phyloP scores from a whole-genome alignment of 139 green algal genomes.

The Chloropicon primus region DNA sequence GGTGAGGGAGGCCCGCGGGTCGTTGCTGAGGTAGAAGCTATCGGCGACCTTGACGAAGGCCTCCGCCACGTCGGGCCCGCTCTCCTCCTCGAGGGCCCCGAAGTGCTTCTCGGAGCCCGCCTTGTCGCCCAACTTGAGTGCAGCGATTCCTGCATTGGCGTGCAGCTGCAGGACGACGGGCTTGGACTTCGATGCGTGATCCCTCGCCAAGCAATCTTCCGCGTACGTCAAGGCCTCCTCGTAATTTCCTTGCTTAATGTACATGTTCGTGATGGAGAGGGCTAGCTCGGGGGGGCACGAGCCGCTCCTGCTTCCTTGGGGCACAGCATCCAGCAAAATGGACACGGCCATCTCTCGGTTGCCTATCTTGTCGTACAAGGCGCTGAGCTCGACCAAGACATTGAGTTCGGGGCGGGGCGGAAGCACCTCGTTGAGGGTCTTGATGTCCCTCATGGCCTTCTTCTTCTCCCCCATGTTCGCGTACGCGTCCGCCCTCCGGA shows the following conservation, averaged over 20 bases:
- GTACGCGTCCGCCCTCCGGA: constrained; percentile 53
- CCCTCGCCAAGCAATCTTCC: background rate
- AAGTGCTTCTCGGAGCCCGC: background rate
- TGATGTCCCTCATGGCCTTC: constrained; percentile 19
- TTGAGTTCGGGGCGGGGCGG: background rate
- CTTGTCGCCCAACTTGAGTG: background rate
- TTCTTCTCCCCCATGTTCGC: constrained; percentile 17
- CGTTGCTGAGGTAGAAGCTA: background rate
- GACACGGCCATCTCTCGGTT: background rate
- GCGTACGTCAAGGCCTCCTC: background rate
- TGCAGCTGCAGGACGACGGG: background rate
- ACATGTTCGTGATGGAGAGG: background rate
- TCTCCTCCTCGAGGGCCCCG: background rate
- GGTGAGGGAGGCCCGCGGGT: background rate
- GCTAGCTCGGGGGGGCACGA: background rate
- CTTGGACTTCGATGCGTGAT: background rate
- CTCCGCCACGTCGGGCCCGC: background rate
- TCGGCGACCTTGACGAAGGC: background rate
- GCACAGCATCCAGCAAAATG: background rate
- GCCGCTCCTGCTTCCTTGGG: background rate
- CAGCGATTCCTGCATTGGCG: background rate
- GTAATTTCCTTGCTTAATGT: background rate
- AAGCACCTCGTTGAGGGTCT: background rate
- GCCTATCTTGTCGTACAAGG: background rate
- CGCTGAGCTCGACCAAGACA: constrained; percentile 19